Base-by-base conservation (phyloP, 768 basidiomycete species). In the Kwoniella europaea region DNA sequence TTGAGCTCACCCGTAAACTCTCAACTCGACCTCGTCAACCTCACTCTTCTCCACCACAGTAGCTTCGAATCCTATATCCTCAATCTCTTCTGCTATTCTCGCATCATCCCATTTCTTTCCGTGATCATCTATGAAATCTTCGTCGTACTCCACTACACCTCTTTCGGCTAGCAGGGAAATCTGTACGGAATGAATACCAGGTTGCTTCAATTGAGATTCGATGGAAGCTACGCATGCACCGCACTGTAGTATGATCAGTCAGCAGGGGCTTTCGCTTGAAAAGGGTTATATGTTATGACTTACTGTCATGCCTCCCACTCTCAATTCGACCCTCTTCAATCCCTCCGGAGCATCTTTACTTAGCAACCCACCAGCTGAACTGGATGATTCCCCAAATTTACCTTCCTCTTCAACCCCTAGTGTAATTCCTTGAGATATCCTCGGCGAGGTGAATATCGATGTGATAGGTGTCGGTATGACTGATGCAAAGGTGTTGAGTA, bases 131-230 rank as follows among this genome's bases (percentile, higher is more conserved):
- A 76, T 62, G 59, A 85, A 79, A 0, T 85, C 79, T 1, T 92
- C 89, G 76, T 98, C 94, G 77, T 91, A 99, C 82, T 96, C 94
- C 73, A 99, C 86, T 57, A 93, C 88, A 3, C 90, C 96, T 15
- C 96, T 90, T 83, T 99, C 96, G 13, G 97, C 93, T 27, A 99
- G 88, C n/a, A 99, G 87, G 24, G 95, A 95, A n/a, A 99, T 94
- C 80, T 94, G 93, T 71, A 97, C 85, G 12, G 91, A 92, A 71
- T 89, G 85, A 62, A 99, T 94, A n/a, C 97, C 97, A n/a, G 89
- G 85, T 82, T 95, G 92, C 16, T 70, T 61, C n/a, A 84, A 73
- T 57, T 78, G 75, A 3, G 65, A 65, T 69, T 84, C 84, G 65
- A 84, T 84, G 7, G 79, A 71, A 2, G 83, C 81, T 12, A 84